Evolutionary conservation across 345 rosid species (phyloP).

Genomic region (Luvunga scandens): DNA sequence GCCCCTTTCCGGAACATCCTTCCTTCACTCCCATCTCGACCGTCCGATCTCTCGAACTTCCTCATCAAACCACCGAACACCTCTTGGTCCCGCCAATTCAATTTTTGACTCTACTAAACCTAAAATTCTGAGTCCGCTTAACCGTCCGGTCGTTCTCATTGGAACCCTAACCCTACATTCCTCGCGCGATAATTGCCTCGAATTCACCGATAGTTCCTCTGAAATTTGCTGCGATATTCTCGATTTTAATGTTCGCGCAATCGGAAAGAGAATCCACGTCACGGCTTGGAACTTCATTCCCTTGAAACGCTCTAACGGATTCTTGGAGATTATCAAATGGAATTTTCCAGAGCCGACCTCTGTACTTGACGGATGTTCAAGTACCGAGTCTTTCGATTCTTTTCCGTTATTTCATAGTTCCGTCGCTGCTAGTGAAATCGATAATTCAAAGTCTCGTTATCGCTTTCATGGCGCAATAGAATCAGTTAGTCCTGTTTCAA

Average conservation of each 20-base stretch:
- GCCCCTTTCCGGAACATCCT: conserved; percentile 56
- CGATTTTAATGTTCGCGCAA: conserved; percentile 28
- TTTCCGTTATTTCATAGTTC: conserved; percentile 37
- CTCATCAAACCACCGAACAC: not conserved
- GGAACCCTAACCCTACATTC: conserved; percentile 62
- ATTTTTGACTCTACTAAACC: not conserved
- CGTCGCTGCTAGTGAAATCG: conserved; percentile 6
- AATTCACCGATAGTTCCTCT: conserved; percentile 54
- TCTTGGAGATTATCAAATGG: conserved; percentile 84
- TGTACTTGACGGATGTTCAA: conserved; percentile 31
- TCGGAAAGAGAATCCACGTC: conserved; percentile 50
- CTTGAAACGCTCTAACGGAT: conserved; percentile 46
- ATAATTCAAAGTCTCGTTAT: conserved; percentile 34
- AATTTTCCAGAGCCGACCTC: conserved; percentile 23
- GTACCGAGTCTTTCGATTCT: conserved; percentile 17
- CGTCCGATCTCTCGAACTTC: conserved; percentile 1
- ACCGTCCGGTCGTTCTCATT: conserved; percentile 40
- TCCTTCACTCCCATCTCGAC: conserved; percentile 29
- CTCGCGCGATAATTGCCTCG: conserved; percentile 56
- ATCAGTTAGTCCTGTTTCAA: conserved; percentile 61
- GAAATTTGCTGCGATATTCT: conserved; percentile 77
- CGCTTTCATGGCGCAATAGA: conserved; percentile 55
- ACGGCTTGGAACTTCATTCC: conserved; percentile 80
- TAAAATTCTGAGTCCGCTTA: conserved; percentile 44
- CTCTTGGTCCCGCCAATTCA: conserved; percentile 19